Evolutionary conservation across 2,329 filamentous ascomycete genomes (phyloP), one percentile per base, ranked within the genome.

Genomic region (Alternaria gansuensis): DNA sequence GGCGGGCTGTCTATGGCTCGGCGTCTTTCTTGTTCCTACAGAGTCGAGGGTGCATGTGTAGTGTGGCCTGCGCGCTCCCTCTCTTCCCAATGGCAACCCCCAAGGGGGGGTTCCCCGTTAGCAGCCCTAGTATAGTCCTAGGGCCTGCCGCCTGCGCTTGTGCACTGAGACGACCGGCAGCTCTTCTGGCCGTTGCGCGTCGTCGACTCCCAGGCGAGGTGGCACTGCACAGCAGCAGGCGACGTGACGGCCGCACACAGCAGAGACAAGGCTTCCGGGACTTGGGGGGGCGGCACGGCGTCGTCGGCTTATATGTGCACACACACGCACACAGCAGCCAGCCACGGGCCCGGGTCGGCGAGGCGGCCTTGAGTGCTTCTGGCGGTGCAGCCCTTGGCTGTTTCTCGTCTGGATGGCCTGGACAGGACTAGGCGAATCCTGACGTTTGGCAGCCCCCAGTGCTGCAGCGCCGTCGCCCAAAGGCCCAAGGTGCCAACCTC

Each of bases 341-440:
- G 60, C 48, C 51, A 59, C 51, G 60, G 51, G 48, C 45, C 28
- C 53, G 52, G 51, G 59, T 55, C 51, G 44, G 54, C 49, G 48
- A 52, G 41, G 54, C 43, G 50, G 49, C n/a, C 49, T 41, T 49
- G 43, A 24, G 41, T 34, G 43, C 34, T 28, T 26, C 31, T 33
- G 24, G 21, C 45, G 21, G 54, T 43, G 56, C 40, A 26, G 23
- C 29, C 24, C 51, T 36, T 31, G 9, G 50, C 41, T 45, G 43
- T 51, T 49, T 46, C 41, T 55, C 52, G 57, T 56, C 60, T 51
- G 40, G 26, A 50, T 50, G 57, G 59, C 59, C 56, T 63, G 59
- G 59, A 61, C 63, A 57, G 62, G 62, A 62, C 63, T 64, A 65
- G 63, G 55, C 54, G 51, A 31, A 59, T 64, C 34, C 57, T 65